A percentile compares a stretch with the other conserved stretches of the same genome.
These are phyloP conservation scores for Xylaria curta DNA, from an alignment of 495 filamentous ascomycete species.

Conservation along the genomic window DNA sequence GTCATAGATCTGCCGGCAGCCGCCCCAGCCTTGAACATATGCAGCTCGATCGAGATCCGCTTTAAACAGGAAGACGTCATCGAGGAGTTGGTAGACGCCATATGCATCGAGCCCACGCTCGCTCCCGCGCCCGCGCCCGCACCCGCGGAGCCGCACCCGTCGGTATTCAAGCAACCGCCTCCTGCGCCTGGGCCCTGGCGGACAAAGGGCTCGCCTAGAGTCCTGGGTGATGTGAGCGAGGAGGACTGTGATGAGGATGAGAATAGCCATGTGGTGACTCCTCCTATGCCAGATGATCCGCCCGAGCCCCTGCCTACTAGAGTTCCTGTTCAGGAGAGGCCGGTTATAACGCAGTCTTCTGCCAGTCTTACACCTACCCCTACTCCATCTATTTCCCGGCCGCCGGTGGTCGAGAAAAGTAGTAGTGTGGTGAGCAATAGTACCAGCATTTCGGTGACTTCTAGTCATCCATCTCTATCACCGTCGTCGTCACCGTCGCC, in stretches of 20 bases:
- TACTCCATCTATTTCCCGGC: not conserved
- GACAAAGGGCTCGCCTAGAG: not conserved
- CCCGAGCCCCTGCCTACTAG: not conserved
- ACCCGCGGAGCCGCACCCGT: not conserved
- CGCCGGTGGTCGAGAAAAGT: not conserved
- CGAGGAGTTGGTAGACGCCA: constrained; percentile 28
- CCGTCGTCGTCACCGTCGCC: not conserved
- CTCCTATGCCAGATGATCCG: not conserved
- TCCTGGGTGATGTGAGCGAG: not conserved
- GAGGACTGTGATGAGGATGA: not conserved
- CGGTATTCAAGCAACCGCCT: not conserved
- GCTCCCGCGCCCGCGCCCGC: not conserved
- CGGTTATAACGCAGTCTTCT: not conserved
- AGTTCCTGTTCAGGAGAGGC: constrained; percentile 4
- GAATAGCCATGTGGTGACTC: not conserved
- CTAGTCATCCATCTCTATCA: not conserved
- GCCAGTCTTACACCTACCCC: not conserved
- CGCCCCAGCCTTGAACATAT: constrained; percentile 25
- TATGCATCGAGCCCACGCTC: constrained; percentile 35
- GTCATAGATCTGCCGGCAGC: constrained; percentile 33
- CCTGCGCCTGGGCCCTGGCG: not conserved
- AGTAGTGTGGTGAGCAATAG: no score
- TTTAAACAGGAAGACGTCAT: constrained; percentile 26
- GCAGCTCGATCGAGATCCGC: constrained; percentile 33
- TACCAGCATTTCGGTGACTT: not conserved